Evolutionary conservation across 1,139 yeast species (phyloP).

Genomic region (Maudiozyma humilis): DNA sequence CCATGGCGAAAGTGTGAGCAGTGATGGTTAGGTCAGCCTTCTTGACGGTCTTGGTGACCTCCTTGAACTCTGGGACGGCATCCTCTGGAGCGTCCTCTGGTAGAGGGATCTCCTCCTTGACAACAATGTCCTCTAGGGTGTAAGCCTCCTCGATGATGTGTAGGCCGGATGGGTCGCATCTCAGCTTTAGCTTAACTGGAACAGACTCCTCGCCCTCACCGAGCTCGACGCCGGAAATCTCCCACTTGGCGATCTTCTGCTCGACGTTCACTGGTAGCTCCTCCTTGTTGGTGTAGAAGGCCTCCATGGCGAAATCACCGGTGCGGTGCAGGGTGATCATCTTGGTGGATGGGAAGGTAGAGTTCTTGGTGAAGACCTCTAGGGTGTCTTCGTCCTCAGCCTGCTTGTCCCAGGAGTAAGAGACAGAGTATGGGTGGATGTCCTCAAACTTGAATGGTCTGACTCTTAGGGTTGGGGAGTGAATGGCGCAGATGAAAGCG

Average conservation of each 20-base stretch:
- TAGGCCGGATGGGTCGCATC: slow-evolving; percentile 96
- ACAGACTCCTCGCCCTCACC: slow-evolving; percentile 68
- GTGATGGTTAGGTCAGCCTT: slow-evolving; percentile 64
- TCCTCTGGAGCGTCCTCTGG: slow-evolving; percentile 49
- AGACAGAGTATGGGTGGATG: slow-evolving; percentile 81
- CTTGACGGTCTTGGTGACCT: slow-evolving; percentile 90
- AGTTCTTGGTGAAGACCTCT: slow-evolving; percentile 95
- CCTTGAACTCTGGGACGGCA: slow-evolving; percentile 81
- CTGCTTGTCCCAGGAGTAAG: slow-evolving; percentile 92
- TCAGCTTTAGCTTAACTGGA: slow-evolving; percentile 85
- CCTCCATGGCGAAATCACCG: slow-evolving; percentile 79
- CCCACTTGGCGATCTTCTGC: slow-evolving; percentile 74
- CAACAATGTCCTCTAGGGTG: slow-evolving; percentile 85
- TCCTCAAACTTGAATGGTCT: slow-evolving; percentile 98
- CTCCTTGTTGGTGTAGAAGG: slow-evolving; percentile 70
- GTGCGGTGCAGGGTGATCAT: slow-evolving; percentile 88
- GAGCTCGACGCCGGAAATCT: slow-evolving; percentile 75
- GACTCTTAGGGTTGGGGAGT: slow-evolving; percentile 97
- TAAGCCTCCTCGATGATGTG: slow-evolving; percentile 90
- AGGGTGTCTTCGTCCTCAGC: slow-evolving; percentile 81
- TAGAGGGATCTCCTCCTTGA: slow-evolving; percentile 70
- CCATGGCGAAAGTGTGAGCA: slow-evolving; percentile 58
- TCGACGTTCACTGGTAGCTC: slow-evolving; percentile 64
- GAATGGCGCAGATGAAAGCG: slow-evolving; percentile 97
- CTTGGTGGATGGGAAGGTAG: slow-evolving; percentile 90